Evolutionary conservation across 139 green algal species (phyloP).

Genomic region (Tetraselmis striata): DNA sequence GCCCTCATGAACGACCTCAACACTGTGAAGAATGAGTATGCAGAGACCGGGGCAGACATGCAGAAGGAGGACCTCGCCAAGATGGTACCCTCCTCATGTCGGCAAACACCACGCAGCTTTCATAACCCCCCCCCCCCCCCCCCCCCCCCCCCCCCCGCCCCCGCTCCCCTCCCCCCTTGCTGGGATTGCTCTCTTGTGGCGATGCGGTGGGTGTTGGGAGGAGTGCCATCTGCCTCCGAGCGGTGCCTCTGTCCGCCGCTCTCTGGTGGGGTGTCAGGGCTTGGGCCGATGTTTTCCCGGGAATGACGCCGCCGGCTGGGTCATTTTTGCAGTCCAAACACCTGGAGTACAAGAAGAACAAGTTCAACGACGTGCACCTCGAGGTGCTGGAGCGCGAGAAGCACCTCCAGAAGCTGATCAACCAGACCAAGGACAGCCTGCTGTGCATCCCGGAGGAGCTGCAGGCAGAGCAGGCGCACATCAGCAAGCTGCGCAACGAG

Average conservation of each 20-base stretch:
- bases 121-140: no score
- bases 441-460: not conserved
- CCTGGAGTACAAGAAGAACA: not conserved
- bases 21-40: slow-evolving; percentile 38
- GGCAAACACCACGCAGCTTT: no score
- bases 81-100: not conserved
- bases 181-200: no score
- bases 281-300: no score
- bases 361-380: not conserved
- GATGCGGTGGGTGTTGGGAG: no score
- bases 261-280: no score
- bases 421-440: not conserved
- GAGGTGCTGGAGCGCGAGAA: not conserved
- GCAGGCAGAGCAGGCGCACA: slow-evolving; percentile 13
- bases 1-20: slow-evolving; percentile 64
- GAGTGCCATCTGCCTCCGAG: no score
- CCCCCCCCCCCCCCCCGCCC: no score
- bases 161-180: no score
- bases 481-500: slow-evolving; percentile 57
- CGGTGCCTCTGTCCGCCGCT: no score
- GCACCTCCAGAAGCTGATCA: not conserved
- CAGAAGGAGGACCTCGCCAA: slow-evolving; percentile 55
- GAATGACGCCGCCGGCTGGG: no score
- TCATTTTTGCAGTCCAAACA: not conserved
- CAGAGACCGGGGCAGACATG: slow-evolving; percentile 66